A percentile compares a stretch with the other conserved stretches of the same genome.
Evolutionary conservation across 2,329 filamentous ascomycete genomes (phyloP).

Genomic region (Purpureocillium takamizusanense): DNA sequence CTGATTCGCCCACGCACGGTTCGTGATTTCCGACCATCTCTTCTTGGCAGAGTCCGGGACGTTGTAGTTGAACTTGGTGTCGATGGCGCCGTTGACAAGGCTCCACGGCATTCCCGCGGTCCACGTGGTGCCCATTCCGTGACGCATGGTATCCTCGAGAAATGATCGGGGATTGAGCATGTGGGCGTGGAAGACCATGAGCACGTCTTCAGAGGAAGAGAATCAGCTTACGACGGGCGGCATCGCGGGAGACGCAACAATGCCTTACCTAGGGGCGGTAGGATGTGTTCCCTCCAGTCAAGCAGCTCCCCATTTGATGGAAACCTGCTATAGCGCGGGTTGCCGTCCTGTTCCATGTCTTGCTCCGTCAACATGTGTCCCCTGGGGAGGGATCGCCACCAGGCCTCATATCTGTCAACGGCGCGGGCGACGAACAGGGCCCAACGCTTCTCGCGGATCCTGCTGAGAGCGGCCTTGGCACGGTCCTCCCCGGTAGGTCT

Average conservation of each 20-base stretch:
- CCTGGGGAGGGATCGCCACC: slow-evolving; percentile 42
- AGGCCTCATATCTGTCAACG: slow-evolving; percentile 57
- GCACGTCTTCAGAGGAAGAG: slow-evolving; percentile 43
- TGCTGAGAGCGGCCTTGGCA: slow-evolving; percentile 26
- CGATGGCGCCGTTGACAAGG: slow-evolving; percentile 46
- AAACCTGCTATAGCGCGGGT: slow-evolving; percentile 23
- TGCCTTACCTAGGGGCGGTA: slow-evolving; percentile 49
- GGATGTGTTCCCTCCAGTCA: slow-evolving; percentile 27
- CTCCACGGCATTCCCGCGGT: slow-evolving; percentile 58
- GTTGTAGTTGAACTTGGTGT: slow-evolving; percentile 48
- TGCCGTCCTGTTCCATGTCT: slow-evolving; percentile 21
- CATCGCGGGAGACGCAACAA: not conserved
- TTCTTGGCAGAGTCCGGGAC: slow-evolving; percentile 32
- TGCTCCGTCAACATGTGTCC: slow-evolving; percentile 20
- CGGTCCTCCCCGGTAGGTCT: slow-evolving; percentile 22
- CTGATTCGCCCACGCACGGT: slow-evolving; percentile 49
- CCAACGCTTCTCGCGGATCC: slow-evolving; percentile 65
- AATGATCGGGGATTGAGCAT: slow-evolving; percentile 70
- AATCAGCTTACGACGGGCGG: not conserved
- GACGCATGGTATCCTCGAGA: slow-evolving; percentile 62
- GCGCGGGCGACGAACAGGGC: slow-evolving; percentile 59
- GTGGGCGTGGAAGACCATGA: slow-evolving; percentile 75
- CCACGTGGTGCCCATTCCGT: slow-evolving; percentile 48
- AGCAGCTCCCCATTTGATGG: slow-evolving; percentile 8
- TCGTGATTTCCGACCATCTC: slow-evolving; percentile 38